A percentile compares a stretch with the other conserved stretches of the same genome.
phyloP scores from a whole-genome alignment of 345 rosid genomes.

The Pugionium dolabratum region DNA sequence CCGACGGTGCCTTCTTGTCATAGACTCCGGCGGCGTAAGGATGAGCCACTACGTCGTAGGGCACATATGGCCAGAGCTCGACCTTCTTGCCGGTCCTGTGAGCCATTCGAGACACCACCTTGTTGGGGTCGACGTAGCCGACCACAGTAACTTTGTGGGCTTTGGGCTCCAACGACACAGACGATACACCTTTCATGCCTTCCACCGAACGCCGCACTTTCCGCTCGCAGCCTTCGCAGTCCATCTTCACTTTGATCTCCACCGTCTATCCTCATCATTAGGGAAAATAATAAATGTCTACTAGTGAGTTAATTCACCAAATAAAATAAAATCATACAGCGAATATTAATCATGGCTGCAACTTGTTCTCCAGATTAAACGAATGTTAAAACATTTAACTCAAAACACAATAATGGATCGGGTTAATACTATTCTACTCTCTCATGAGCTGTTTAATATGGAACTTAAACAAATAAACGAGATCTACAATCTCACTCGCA shows the following conservation, averaged over 20 bases:
- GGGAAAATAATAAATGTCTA: too few species aligned
- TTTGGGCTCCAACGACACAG: conserved; percentile 78
- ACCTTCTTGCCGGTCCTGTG: conserved; percentile 94
- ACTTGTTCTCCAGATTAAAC: too few species aligned
- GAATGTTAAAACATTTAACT: too few species aligned
- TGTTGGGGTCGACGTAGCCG: conserved; percentile 76
- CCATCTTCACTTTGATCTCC: conserved; percentile 81
- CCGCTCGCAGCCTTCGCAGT: conserved; percentile 98
- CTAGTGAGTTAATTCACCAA: too few species aligned
- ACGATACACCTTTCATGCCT: conserved; percentile 91
- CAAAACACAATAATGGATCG: too few species aligned
- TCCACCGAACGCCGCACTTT: conserved; percentile 75
- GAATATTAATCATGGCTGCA: too few species aligned
- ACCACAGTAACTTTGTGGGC: conserved; percentile 82
- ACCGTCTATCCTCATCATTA: conserved; percentile 52
- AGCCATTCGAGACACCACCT: conserved; percentile 77
- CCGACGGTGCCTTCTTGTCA: conserved; percentile 87
- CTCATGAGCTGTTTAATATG: too few species aligned
- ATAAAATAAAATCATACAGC: too few species aligned
- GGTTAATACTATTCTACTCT: too few species aligned
- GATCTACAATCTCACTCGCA: too few species aligned
- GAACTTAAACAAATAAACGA: too few species aligned
- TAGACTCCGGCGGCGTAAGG: conserved; percentile 90
- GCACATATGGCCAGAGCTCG: conserved; percentile 96
- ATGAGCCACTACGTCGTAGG: conserved; percentile 85